Evolutionary conservation across 1,139 yeast genomes (phyloP), one percentile per base, ranked within the genome.

Genomic region (Pichia terricola): DNA sequence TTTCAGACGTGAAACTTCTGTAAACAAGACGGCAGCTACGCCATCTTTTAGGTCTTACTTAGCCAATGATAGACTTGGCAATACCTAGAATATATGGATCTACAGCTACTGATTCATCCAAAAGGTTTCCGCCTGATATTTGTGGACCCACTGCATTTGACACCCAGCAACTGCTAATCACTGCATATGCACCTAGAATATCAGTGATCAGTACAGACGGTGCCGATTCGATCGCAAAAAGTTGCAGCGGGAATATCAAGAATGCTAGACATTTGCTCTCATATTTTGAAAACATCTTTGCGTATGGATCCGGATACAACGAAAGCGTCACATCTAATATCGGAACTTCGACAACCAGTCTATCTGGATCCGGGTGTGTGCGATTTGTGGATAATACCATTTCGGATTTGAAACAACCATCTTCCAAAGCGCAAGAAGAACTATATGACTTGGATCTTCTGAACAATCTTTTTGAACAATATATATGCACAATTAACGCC

Each of bases 81-180:
- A 41, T 53, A 8, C 55, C 56, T 4, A 34, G 34, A 2, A 41
- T 39, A 22, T 45, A 53, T 42, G 57, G 42, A 22, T 27, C 41
- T 3, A 16, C 22, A 16, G 22, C 22, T 16, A 8, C 42, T 11
- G 32, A 10, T 10, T 30, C 32, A 30, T 8, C 7, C 32, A 30
- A 30, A 30, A 10, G 10, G 7, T 34, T 34, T 34, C 35, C 35
- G 11, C 7, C 7, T 6, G 68, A 57, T 40, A 34, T 58, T 25
- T 46, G 53, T 40, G 63, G 64, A 4, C 51, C 56, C 1, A 50
- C 63, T 2, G 48, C 63, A 3, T 44, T 53, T 22, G 40, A 53
- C 9, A 43, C 53, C 6, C 59, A 55, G 36, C 62, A 58, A 39
- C 27, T 59, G 34, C 48, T 62, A 4, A 39, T 31, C n/a, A 40